Evolutionary conservation across 1,284 basidiomycete genomes (phyloP).

Genomic region (Cutaneotrichosporon spelunceum): DNA sequence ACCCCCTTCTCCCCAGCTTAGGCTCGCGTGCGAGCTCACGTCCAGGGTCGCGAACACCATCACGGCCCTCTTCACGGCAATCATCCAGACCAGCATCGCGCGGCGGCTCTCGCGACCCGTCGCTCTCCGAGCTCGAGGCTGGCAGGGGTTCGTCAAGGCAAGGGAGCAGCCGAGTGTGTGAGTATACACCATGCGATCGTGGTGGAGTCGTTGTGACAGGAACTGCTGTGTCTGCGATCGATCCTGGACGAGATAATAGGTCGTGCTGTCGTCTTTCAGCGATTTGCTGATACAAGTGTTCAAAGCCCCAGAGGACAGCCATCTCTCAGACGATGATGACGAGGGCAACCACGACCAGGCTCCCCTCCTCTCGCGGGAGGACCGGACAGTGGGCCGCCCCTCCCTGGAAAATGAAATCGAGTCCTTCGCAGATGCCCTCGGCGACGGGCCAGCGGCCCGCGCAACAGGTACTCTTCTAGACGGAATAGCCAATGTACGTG

Average conservation of each 20-base stretch:
- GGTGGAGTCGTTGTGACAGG: background rate
- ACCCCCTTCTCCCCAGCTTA: slow-evolving; percentile 3
- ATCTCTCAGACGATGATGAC: slow-evolving; percentile 17
- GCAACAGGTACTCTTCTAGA: slow-evolving; percentile 45
- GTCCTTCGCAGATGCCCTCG: slow-evolving; percentile 22
- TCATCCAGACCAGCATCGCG: background rate
- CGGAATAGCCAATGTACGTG: slow-evolving; percentile 50
- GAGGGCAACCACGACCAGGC: slow-evolving; percentile 31
- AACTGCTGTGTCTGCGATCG: background rate
- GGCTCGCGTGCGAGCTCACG: background rate
- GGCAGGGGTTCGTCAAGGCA: background rate
- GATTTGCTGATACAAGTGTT: slow-evolving; percentile 30
- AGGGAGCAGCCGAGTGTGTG: background rate
- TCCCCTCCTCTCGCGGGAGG: slow-evolving; percentile 24
- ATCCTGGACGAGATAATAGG: background rate
- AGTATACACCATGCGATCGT: background rate
- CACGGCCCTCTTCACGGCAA: background rate
- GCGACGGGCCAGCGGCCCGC: slow-evolving; percentile 31
- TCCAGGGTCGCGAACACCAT: background rate
- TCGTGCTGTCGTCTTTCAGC: background rate
- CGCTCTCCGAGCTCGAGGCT: background rate
- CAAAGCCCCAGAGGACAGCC: slow-evolving; percentile 32
- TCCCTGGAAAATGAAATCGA: slow-evolving; percentile 10
- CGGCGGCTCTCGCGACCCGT: slow-evolving; percentile 1
- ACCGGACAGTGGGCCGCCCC: slow-evolving; percentile 20